These are phyloP conservation scores for Alternaria gaisen DNA, from an alignment of 2,329 filamentous ascomycete genomes.

Conservation along the genomic window DNA sequence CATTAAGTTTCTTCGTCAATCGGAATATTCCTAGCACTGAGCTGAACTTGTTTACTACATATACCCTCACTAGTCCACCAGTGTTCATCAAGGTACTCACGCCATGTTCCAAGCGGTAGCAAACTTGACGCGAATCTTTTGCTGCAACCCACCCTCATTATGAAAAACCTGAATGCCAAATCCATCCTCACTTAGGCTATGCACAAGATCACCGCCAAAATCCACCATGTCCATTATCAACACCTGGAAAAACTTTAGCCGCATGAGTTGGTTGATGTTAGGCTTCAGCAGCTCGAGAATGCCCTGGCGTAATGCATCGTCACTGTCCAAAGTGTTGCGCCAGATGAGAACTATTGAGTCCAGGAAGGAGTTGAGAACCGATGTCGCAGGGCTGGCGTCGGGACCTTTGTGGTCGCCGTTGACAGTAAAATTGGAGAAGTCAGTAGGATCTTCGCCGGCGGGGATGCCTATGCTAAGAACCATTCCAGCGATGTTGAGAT, in stretches of 20 bases:
- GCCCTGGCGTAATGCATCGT: conserved; percentile 26
- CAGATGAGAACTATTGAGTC: conserved; percentile 35
- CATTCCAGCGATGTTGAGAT: conserved; percentile 18
- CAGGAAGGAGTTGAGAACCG: conserved; percentile 22
- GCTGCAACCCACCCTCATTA: neutral
- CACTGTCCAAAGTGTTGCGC: conserved; percentile 25
- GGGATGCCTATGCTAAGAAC: conserved; percentile 16
- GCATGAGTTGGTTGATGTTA: conserved; percentile 20
- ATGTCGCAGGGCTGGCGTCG: neutral
- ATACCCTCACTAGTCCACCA: neutral
- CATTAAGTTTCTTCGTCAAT: neutral
- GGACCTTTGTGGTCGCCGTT: neutral
- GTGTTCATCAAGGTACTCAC: neutral
- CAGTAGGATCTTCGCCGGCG: neutral
- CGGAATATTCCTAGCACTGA: too few relatives aligned
- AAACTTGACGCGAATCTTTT: conserved; percentile 9
- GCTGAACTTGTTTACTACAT: neutral
- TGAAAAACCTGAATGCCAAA: conserved; percentile 25
- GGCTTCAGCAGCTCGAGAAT: conserved; percentile 31
- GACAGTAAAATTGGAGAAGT: neutral
- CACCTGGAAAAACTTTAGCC: conserved; percentile 24
- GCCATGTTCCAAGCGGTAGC: neutral
- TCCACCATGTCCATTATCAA: conserved; percentile 23
- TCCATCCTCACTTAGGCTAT: conserved; percentile 30
- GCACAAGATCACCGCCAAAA: conserved; percentile 27